Conservation (phyloP, 805 yeast genomes). For the Peterozyma toletana region DNA sequence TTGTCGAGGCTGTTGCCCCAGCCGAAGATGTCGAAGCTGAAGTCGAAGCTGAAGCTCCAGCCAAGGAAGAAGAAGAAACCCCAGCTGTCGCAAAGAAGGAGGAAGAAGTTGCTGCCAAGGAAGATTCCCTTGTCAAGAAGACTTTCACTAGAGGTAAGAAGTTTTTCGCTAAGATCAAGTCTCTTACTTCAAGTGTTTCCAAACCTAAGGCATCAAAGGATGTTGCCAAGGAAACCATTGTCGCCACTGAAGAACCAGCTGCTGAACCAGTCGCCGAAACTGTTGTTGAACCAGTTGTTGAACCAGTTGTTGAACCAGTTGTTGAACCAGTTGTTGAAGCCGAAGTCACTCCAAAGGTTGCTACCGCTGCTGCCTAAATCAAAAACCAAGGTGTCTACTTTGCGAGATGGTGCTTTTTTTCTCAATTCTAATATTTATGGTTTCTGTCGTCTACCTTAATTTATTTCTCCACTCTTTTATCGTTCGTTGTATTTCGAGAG, state of each 20-base stretch:
- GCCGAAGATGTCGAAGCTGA: conserved; percentile 1
- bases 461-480: not conserved
- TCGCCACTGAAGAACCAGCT: not conserved
- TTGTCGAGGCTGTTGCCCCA: conserved; percentile 2
- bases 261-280: conserved; percentile 1
- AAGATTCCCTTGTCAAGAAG: not conserved
- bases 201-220: conserved; percentile 10
- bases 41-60: conserved; percentile 3
- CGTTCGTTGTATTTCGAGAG: too few relatives aligned
- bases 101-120: conserved; percentile 1
- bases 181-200: conserved; percentile 9
- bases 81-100: conserved; percentile 1
- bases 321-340: not conserved
- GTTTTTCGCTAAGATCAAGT: conserved; percentile 10
- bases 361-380: too few relatives aligned
- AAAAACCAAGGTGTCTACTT: too few relatives aligned
- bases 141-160: not conserved
- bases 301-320: not conserved
- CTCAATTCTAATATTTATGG: not conserved
- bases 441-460: not conserved
- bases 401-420: too few relatives aligned
- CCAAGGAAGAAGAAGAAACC: conserved; percentile 1
- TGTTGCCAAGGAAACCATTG: conserved; percentile 6
- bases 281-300: not conserved
- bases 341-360: too few relatives aligned